Evolutionary conservation across 805 yeast genomes (phyloP), one percentile per base, ranked within the genome.

Genomic region (Myxozyma melibiosi): DNA sequence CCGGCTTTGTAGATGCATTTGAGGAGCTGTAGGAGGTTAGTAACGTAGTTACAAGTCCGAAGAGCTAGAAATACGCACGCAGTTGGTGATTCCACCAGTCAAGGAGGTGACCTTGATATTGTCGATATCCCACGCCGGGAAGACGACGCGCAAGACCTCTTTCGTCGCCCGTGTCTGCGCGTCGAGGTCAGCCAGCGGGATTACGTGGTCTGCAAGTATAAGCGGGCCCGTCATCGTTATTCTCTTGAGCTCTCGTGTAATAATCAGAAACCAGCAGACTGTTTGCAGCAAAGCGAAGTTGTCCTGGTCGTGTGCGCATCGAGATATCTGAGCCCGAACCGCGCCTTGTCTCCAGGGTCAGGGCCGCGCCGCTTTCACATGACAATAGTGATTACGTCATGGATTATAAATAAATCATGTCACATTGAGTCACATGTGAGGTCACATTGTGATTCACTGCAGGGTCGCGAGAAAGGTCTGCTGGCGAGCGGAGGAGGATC

Each of bases 71-170:
- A n/a, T 4, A 51, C 63, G 34, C 34, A 58, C 63, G 38, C 63
- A 55, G 45, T 58, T 58, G 6, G 63, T 58, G 11, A 58, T 58
- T 4, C 63, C 63, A 16, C 63, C 63, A n/a, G 28, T 56, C 38
- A 58, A 27, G 5, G 57, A 51, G 18, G 31, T 34, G 41, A 58
- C 46, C 24, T 51, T 49, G 35, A 55, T 34, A 13, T 47, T 30
- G n/a, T 51, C 55, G 4, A 35, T 4, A 37, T 25, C 28, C 61
- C 61, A 55, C 8, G 54, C 28, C 22, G 60, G 61, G 27, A 58
- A 58, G 40, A 56, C 44, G n/a, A 42, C 49, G 4, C n/a, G 40
- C 22, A 58, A 31, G 11, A 58, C 57, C 27, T 42, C 20, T 18
- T 41, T 46, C 13, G 53, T 52, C n/a, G 55, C 51, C 22, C 20